phyloP scores from a whole-genome alignment of 345 rosid species.

The Punica granatum region DNA sequence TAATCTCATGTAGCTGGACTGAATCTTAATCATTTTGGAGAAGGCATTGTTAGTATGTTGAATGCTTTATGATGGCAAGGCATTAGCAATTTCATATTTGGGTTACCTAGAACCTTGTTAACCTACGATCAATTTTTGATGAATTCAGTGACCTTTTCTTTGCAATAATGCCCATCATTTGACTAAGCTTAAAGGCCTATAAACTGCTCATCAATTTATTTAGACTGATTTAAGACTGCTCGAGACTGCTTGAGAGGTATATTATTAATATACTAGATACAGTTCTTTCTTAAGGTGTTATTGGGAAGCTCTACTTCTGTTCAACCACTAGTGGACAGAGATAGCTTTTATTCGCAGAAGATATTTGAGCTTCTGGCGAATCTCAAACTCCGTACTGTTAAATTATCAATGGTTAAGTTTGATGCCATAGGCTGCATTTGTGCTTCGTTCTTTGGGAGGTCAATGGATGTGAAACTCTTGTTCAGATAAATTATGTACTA shows the following conservation, averaged over 20 bases:
- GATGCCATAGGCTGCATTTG: neutral
- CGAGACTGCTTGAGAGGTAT: neutral
- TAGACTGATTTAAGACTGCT: neutral
- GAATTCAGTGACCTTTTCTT: no score
- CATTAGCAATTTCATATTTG: neutral
- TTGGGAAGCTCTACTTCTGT: neutral
- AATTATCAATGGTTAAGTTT: neutral
- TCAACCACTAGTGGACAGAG: neutral
- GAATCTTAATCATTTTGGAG: neutral
- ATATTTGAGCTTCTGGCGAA: neutral
- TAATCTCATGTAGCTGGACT: neutral
- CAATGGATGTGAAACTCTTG: neutral
- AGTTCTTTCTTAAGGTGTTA: neutral
- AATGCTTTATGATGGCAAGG: neutral
- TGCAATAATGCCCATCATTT: no score
- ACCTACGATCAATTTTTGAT: no score
- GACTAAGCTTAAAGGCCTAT: no score
- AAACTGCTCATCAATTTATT: neutral
- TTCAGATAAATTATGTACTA: neutral
- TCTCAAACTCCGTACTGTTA: neutral
- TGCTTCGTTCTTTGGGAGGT: neutral
- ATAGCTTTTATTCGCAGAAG: neutral
- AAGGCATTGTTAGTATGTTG: neutral
- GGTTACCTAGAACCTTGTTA: neutral
- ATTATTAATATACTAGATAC: neutral